Percentiles rank a stretch among this genome's conserved stretches.
phyloP scores from a whole-genome alignment of 177 flowering plant genomes.

The Telopea speciosissima region DNA sequence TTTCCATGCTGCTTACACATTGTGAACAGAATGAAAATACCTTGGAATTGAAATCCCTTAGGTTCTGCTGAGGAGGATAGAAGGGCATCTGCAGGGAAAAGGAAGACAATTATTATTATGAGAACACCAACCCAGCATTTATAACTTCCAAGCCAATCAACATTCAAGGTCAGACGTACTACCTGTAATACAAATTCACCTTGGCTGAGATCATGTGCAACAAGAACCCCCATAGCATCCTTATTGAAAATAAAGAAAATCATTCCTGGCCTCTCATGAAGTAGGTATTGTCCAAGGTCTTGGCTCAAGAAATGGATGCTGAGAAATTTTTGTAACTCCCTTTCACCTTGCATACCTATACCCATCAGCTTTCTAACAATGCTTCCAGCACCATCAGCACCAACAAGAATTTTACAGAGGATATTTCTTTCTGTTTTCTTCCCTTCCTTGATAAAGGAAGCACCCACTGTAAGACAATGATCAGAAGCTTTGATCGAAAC shows the following conservation, averaged over 20 bases:
- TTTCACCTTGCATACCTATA: conserved; percentile 64
- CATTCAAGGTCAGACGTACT: conserved; percentile 1
- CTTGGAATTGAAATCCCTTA: conserved; percentile 68
- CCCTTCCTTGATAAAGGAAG: conserved; percentile 44
- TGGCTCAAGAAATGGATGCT: conserved; percentile 82
- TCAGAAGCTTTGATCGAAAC: conserved; percentile 43
- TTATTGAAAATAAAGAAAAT: conserved; percentile 85
- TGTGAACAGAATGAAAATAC: conserved; percentile 27
- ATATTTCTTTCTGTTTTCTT: conserved; percentile 39
- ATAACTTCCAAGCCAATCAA: background rate
- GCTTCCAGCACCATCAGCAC: conserved; percentile 94
- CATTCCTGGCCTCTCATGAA: conserved; percentile 85
- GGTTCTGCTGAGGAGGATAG: conserved; percentile 90
- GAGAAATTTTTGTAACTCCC: conserved; percentile 79
- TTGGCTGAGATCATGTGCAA: conserved; percentile 88
- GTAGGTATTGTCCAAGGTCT: conserved; percentile 72
- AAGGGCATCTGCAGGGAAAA: conserved; percentile 57
- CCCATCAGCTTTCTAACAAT: conserved; percentile 67
- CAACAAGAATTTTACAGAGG: conserved; percentile 61
- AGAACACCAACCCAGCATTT: background rate
- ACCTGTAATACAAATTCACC: conserved; percentile 99
- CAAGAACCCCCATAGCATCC: conserved; percentile 88
- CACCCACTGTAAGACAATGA: conserved; percentile 45
- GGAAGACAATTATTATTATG: conserved; percentile 4
- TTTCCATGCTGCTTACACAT: background rate